Base-by-base conservation (phyloP, 768 basidiomycete species). In the Saitozyma podzolica region DNA sequence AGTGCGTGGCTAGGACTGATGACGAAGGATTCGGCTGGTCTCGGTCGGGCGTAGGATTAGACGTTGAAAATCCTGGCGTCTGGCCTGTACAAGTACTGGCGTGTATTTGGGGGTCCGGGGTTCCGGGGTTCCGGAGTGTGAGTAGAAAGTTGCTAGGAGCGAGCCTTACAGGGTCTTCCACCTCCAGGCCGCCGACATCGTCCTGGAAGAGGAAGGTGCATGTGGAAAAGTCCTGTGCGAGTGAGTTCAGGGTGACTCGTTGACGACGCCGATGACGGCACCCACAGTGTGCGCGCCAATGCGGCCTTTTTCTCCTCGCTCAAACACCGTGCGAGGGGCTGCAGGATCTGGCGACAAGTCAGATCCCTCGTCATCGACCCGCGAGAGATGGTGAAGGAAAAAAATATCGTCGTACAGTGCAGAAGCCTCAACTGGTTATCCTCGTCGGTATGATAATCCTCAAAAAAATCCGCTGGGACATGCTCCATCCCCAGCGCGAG, bases 161-260 rank as follows among this genome's bases (percentile, higher is more conserved):
- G n/a, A n/a, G n/a, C n/a, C 75, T 68, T 47, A 80, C 77, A 0
- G 85, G 85, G 68, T 84, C 83, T 70, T 87, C 85, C 6, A 87
- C 83, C 68, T 88, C 86, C 4, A 88, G 80, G 0, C 87, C 87
- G 7, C 86, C 86, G 2, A 83, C 81, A 6, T 83, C 80, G 66
- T 88, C 86, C 75, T 88, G 87, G 54, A 87, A 80, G 3, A 88
- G 76, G 8, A 87, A 75, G 56, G 87, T 88, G 16, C 86, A 79
- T 0, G 82, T 84, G 3, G 84, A 83, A 62, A 84, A 87, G 73
- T 88, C 87, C 66, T 62, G 20, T 10, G 16, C 14, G 16, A 37
- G 9, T 39, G 29, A 29, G 9, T 29, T 13, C 11, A 19, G 39
- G 17, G 7, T 8, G 14, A 19, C 8, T 10, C 8, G 6, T 6